Evolutionary conservation across 805 yeast species (phyloP), one percentile per base, ranked within the genome.

Genomic region (Metschnikowia lochheadii): DNA sequence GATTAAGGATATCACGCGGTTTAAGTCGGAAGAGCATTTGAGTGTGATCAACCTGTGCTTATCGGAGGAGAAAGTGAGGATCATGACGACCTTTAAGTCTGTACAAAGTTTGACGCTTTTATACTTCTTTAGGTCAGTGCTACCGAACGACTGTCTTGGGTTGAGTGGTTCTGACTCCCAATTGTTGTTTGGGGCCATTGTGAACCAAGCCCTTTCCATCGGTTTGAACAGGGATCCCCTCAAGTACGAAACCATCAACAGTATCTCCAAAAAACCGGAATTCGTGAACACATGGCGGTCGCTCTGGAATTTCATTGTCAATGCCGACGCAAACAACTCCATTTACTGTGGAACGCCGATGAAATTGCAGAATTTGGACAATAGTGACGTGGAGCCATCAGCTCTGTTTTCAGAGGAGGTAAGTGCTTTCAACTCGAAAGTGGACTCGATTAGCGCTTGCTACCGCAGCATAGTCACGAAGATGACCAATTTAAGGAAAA

Each of bases 61-160:
- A 18, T 62, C 70, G 3, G 73, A 69, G 38, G 63, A 64, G 32
- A 61, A 57, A 21, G 59, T 65, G 10, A 59, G 63, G 1, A 52
- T 59, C 20, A 68, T 66, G 56, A 66, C 75, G 20, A 59, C 72
- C 5, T 60, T 73, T 46, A 65, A 66, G 49, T 55, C 65, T 35
- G 69, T 75, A 2, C 78, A 74, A 52, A 50, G 66, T 3, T 60
- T 72, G 48, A 55, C 67, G 10, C 60, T 72, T 18, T 49, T 67
- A 11, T 62, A 67, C 48, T 70, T 66, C 48, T 73, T 72, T 54
- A 50, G 72, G 17, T 63, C 60, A 36, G 69, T 73, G 13, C 65
- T 69, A 11, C 79, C 79, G 1, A 69, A 70, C 48, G 78, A 75
- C 55, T 64, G 72, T 49, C 73, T 66, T 50, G 77, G 78, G 0